A percentile compares a stretch with the other conserved stretches of the same genome.
Evolutionary conservation across 1,284 basidiomycete species (phyloP).

Genomic region (Dichomitus squalens): DNA sequence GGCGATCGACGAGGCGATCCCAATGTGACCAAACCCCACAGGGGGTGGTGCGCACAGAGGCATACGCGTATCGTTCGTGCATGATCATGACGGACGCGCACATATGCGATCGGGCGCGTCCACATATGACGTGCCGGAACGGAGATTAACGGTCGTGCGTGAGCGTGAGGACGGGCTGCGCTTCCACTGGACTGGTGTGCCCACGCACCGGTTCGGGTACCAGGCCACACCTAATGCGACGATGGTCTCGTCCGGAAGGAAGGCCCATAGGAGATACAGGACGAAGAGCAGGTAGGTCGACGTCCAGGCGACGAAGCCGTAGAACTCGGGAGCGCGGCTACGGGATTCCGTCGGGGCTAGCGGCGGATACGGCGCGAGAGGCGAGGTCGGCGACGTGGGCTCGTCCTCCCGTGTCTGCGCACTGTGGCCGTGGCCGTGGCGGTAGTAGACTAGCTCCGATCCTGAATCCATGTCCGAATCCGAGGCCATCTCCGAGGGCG

Average conservation of each 20-base stretch:
- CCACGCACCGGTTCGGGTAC: slow-evolving; percentile 83
- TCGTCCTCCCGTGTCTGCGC: slow-evolving; percentile 16
- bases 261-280: slow-evolving; percentile 70
- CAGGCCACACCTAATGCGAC: slow-evolving; percentile 70
- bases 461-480: slow-evolving; percentile 12
- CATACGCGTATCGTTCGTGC: neutral
- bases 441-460: neutral
- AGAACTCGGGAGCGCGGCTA: slow-evolving; percentile 79
- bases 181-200: slow-evolving; percentile 2
- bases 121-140: slow-evolving; percentile 1
- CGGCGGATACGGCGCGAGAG: slow-evolving; percentile 54
- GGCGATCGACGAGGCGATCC: neutral
- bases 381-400: slow-evolving; percentile 54
- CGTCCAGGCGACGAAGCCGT: slow-evolving; percentile 85
- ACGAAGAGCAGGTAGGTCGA: slow-evolving; percentile 74
- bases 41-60: neutral
- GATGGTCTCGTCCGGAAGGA: slow-evolving; percentile 57
- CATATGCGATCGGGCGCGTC: neutral
- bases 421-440: no score
- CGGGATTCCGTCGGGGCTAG: slow-evolving; percentile 44
- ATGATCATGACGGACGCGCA: neutral
- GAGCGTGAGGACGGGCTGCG: neutral
- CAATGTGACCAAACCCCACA: neutral
- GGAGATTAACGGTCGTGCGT: slow-evolving; percentile 24
- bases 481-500: neutral